Conservation (phyloP, 202 grass and related monocot species). For the Bolboschoenoplectus hybrid region DNA sequence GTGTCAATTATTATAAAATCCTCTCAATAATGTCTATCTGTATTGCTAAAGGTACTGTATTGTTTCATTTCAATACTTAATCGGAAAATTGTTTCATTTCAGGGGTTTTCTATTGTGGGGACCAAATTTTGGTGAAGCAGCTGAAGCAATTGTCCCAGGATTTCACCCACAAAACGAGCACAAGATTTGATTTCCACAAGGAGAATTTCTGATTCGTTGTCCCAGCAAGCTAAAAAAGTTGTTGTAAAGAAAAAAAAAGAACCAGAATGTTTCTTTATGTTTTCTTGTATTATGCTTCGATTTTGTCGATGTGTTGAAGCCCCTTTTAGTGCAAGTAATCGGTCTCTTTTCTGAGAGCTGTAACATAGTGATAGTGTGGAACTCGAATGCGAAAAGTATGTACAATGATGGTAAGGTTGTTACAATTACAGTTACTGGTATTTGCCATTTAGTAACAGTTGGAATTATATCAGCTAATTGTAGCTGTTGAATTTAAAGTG, state of each 20-base stretch:
- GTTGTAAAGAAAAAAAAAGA: conserved; percentile 11
- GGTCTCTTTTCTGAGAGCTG: not conserved
- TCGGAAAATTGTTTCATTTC: conserved; percentile 38
- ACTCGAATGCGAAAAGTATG: conserved; percentile 13
- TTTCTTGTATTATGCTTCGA: conserved; percentile 32
- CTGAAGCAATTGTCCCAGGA: conserved; percentile 70
- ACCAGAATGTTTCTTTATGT: conserved; percentile 9
- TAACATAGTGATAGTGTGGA: not conserved
- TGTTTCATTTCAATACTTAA: conserved; percentile 41
- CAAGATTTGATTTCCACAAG: conserved; percentile 94
- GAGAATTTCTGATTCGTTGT: conserved; percentile 73
- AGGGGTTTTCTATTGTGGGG: conserved; percentile 99
- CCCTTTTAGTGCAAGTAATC: not conserved
- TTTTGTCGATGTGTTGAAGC: conserved; percentile 29
- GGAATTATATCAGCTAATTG: not conserved
- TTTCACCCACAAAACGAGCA: conserved; percentile 94
- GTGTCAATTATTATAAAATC: not conserved
- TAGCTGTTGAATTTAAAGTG: not conserved
- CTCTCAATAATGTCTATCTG: not conserved
- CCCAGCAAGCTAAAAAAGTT: not conserved
- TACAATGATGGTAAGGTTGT: not conserved
- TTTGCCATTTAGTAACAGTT: not conserved
- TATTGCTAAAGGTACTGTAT: not conserved
- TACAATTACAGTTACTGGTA: not conserved
- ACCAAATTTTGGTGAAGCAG: conserved; percentile 61